Evolutionary conservation across 2,329 filamentous ascomycete genomes (phyloP), one percentile per base, ranked within the genome.

Genomic region (Penicillium aurantiogriseum): DNA sequence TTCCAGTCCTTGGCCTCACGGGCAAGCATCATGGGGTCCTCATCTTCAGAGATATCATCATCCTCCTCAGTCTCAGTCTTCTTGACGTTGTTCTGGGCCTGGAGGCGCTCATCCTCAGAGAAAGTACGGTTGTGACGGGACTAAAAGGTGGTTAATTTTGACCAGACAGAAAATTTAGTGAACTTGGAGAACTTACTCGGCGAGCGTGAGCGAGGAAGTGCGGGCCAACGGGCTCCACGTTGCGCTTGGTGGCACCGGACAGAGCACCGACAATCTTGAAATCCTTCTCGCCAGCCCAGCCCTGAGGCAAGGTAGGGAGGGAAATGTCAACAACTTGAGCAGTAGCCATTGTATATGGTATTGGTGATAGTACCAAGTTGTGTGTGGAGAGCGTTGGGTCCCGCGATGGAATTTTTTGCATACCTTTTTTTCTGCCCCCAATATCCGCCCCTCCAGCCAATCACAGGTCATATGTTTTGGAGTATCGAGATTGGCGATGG

Each of bases 1-100:
- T 99, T 99, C 94, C 94, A 99, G 82, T 99, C 94, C 83, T 99
- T 99, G 72, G 94, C 92, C 74, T 97, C 92, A 54, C 92, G 86
- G 75, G 90, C 85, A 33, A 99, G 86, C 85, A 97, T 89, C 80
- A 95, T 85, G 56, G 91, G 88, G 73, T 97, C 93, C 80, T 99
- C 94, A 31, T 88, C 81, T 81, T 99, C 94, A 78, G 91, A 95
- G 76, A 96, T 91, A 61, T 97, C 92, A 71, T 89, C 90, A 63
- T 88, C 88, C 57, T 97, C 91, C 54, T 91, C 90, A 63, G 94
- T 90, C 78, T 97, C 93, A 54, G 95, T 87, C 78, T 96, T 97
- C 86, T 95, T 96, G 73, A 92, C 92, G 67, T 88, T 92, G 77
- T 95, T 88, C 78, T 95, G 90, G 48, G 94, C 94, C 81, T 97